Base-by-base conservation (phyloP, 2,329 filamentous ascomycete species). In the Cladosporium sp. region DNA sequence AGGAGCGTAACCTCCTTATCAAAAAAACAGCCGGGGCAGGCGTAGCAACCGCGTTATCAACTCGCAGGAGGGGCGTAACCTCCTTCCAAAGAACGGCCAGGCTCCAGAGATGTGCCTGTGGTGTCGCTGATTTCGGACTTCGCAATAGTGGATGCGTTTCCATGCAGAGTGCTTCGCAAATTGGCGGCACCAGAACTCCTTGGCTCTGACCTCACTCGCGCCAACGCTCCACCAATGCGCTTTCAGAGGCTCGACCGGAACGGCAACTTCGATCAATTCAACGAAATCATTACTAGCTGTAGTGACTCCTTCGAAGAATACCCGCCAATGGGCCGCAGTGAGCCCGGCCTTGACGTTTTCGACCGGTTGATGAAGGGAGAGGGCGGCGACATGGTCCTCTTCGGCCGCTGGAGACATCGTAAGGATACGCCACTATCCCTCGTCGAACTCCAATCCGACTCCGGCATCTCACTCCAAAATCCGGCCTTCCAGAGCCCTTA, bases 381-480 rank as follows among this genome's bases (percentile, higher is more conserved):
- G 21, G 30, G 30, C 13, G 34, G 32, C 4, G 49, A 28, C 25
- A 56, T 63, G 49, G 48, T 56, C 21, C 49, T 56, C 18, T 63
- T 54, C 14, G 60, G 60, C 5, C 60, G 60, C 32, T 63, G 60
- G 60, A 63, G 36, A 23, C 60, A 63, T 28, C 34, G 54, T 36
- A 63, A 48, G 28, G 49, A 63, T 25, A 49, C 60, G 25, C 60
- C 60, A 14, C 60, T 56, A 8, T 32, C 25, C 5, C 28, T 13
- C 6, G 23, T 63, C 26, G 48, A 56, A 34, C n/a, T n/a, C n/a
- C n/a, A n/a, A n/a, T n/a, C n/a, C 39, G 39, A 18, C 39, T n/a
- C 39, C 34, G 5, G 7, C 4, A 43, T 75, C 30, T 70, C 68
- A 16, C 70, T 85, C 2, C 82, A 85, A 14, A 80, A 84, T 67